Conservation (phyloP, 2,329 filamentous ascomycete species). For the Hypoxylon sp. region DNA sequence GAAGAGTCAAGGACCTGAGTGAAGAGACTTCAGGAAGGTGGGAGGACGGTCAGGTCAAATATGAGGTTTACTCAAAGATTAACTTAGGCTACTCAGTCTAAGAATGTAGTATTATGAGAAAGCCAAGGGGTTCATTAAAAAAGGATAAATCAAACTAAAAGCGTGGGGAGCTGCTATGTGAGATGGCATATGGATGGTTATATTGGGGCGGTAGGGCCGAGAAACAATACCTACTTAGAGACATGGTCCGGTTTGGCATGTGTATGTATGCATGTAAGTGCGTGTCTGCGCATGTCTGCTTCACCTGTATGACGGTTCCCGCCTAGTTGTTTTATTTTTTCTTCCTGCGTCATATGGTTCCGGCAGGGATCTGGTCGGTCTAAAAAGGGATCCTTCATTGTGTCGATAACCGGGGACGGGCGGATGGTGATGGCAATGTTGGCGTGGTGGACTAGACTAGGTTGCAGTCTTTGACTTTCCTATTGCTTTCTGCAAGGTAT, state of each 20-base stretch:
- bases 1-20: slow-evolving; percentile 14
- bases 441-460: slow-evolving; percentile 52
- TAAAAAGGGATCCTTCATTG: slow-evolving; percentile 54
- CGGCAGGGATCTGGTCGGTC: slow-evolving; percentile 55
- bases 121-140: slow-evolving; percentile 49
- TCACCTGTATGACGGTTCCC: slow-evolving; percentile 55
- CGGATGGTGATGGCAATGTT: slow-evolving; percentile 53
- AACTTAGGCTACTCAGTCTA: slow-evolving; percentile 47
- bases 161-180: slow-evolving; percentile 50
- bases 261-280: slow-evolving; percentile 54
- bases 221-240: slow-evolving; percentile 55
- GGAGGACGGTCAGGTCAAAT: slow-evolving; percentile 46
- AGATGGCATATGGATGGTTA: slow-evolving; percentile 54
- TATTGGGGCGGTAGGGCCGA: slow-evolving; percentile 57
- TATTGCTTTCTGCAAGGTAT: slow-evolving; percentile 53
- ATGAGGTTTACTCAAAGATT: slow-evolving; percentile 42
- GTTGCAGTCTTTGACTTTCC: slow-evolving; percentile 52
- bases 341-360: slow-evolving; percentile 57
- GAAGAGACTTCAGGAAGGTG: slow-evolving; percentile 19
- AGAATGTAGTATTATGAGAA: slow-evolving; percentile 53
- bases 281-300: slow-evolving; percentile 52
- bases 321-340: slow-evolving; percentile 52
- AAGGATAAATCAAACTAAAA: slow-evolving; percentile 52
- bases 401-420: slow-evolving; percentile 53
- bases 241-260: slow-evolving; percentile 57